Conservation (phyloP, 371 early-diverging fungal species). For the Zychaea mexicana region DNA sequence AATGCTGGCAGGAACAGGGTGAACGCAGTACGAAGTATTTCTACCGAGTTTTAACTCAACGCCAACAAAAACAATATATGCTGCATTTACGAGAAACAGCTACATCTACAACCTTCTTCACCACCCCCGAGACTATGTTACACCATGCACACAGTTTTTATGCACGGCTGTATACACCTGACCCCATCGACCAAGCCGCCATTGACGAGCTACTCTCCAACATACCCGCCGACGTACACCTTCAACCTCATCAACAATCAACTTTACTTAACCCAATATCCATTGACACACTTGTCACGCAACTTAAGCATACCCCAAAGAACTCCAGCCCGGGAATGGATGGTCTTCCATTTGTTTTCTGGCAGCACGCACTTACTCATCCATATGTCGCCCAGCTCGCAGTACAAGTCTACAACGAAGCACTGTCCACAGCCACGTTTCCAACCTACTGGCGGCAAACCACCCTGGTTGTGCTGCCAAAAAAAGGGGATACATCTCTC, state of each 20-base stretch:
- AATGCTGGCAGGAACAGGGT: background rate
- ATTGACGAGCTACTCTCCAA: background rate
- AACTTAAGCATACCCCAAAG: background rate
- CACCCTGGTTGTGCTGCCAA: constrained; percentile 15
- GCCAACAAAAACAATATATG: background rate
- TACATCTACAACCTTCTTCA: background rate
- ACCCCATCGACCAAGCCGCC: background rate
- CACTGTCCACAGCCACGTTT: background rate
- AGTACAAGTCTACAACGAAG: background rate
- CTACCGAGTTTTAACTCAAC: background rate
- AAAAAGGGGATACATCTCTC: constrained; percentile 16
- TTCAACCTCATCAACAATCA: background rate
- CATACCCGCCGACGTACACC: background rate
- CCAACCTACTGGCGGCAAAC: constrained; percentile 29
- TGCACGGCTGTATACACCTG: background rate
- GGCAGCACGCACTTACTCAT: background rate
- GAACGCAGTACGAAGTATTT: constrained; percentile 5
- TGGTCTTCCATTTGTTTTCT: background rate
- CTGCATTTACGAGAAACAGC: background rate
- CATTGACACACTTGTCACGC: background rate
- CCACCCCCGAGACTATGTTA: background rate
- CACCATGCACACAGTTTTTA: background rate
- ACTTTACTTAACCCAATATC: background rate
- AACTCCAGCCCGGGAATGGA: background rate
- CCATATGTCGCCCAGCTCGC: background rate